Evolutionary conservation across 192 early-diverging fungal species (phyloP).

Genomic region (Coemansia sp.): DNA sequence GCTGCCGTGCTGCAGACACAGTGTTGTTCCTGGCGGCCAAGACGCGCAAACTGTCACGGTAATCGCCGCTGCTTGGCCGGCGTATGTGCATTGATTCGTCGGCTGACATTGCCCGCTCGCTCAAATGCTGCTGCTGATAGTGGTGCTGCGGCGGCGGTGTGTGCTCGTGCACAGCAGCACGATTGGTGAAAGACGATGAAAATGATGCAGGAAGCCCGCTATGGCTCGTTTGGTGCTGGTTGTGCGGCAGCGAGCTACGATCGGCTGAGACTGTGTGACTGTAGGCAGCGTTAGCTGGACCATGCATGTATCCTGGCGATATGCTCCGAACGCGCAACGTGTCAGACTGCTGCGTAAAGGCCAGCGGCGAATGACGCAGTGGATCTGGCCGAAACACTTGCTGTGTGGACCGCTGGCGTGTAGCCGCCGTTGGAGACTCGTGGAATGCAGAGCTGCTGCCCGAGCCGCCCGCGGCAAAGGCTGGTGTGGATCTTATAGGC

Average conservation of each 20-base stretch:
- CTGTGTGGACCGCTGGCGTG: background rate
- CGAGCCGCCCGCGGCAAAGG: background rate
- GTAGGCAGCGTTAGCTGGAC: background rate
- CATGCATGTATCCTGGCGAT: conserved; percentile 7
- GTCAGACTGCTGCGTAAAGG: conserved; percentile 2
- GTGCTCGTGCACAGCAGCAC: background rate
- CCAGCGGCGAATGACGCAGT: conserved; percentile 2
- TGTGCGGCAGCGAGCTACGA: conserved; percentile 7
- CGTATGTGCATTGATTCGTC: background rate
- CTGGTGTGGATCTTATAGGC: conserved; percentile 28
- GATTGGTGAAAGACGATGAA: conserved; percentile 2
- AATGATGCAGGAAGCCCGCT: background rate
- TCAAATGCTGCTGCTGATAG: background rate
- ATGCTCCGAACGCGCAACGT: conserved; percentile 2
- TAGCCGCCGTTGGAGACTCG: background rate
- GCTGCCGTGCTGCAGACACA: background rate
- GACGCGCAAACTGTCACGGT: conserved; percentile 4
- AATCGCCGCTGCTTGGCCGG: background rate
- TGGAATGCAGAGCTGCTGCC: background rate
- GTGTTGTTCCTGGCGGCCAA: background rate
- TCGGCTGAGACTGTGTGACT: conserved; percentile 4
- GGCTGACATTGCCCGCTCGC: background rate
- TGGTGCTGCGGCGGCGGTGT: conserved; percentile 1
- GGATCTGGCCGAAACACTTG: background rate
- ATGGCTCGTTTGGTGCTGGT: background rate